Evolutionary conservation across 345 rosid genomes (phyloP), one percentile per base, ranked within the genome.

Genomic region (Reutealis trisperma): DNA sequence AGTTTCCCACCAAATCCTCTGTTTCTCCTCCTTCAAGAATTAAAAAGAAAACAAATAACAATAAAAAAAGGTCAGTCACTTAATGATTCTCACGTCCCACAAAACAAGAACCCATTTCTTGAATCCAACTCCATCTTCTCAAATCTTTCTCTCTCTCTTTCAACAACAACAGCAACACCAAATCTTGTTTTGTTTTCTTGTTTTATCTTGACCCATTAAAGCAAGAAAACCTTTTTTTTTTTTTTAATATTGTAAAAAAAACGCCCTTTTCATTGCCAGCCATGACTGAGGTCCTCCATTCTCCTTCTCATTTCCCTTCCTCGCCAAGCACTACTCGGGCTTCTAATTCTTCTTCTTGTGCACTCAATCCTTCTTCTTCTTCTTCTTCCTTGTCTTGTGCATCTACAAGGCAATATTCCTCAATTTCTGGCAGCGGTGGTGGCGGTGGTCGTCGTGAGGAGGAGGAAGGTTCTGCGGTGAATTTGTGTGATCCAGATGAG

Each of bases 251-350:
- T 74, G 12, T 64, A 45, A 75, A 55, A 55, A 60, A 65, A 59
- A 64, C 45, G 70, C 65, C 82, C 54, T 80, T 84, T 76, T 75
- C 84, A 70, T 65, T 67, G 81, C 77, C 69, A 80, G 81, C 83
- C 88, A 93, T 93, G 94, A 88, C 93, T 25, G 96, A 91, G 82
- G 93, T 91, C 54, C 93, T 91, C 21, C 70, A 79, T n/a, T 79
- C 82, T 34, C 82, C 82, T 60, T 74, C 82, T 72, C 93, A 88
- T 82, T 88, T 86, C 78, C 89, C 92, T 76, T 84, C 93, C 58
- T 82, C 93, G 62, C 88, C 88, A 76, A 79, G 70, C 66, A 79
- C 82, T 55, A 10, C 77, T 67, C 27, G 58, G 10, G 44, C 65
- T 22, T 54, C 82, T 22, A 22, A 63, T 0, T 25, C 78, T 11